These are phyloP conservation scores for Hirschfeldia incana DNA, from an alignment of 345 rosid species.

Conservation along the genomic window DNA sequence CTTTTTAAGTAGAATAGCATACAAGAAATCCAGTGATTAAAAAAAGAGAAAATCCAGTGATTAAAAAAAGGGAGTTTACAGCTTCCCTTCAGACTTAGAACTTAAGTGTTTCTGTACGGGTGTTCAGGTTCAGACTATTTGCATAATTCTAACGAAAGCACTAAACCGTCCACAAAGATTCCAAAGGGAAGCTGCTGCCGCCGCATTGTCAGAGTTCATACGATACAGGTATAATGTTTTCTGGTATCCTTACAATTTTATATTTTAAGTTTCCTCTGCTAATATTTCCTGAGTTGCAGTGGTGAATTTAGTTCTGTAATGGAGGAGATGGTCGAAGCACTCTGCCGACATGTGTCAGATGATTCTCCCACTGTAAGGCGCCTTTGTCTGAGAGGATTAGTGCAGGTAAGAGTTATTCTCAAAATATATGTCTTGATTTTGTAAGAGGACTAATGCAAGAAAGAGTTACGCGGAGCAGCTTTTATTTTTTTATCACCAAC, in stretches of 20 bases:
- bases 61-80: conserved; percentile 7
- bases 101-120: conserved; percentile 21
- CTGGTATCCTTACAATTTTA: not conserved
- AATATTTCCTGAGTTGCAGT: conserved; percentile 49
- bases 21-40: not conserved
- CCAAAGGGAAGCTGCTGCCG: conserved; percentile 97
- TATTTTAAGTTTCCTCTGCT: conserved; percentile 17
- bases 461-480: not conserved
- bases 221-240: conserved; percentile 63
- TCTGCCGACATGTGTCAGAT: conserved; percentile 93
- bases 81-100: conserved; percentile 13
- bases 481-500: too few relatives aligned
- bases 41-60: not conserved
- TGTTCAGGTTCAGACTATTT: conserved; percentile 74
- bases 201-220: conserved; percentile 90
- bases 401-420: conserved; percentile 56
- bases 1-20: not conserved
- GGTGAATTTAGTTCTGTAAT: conserved; percentile 67
- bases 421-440: conserved; percentile 5
- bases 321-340: conserved; percentile 93
- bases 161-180: conserved; percentile 65
- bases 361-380: conserved; percentile 92
- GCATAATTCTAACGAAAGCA: conserved; percentile 72
- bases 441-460: conserved; percentile 13
- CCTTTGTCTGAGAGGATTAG: conserved; percentile 93